These are phyloP conservation scores for Lactarius tabidus DNA, from an alignment of 768 basidiomycete species.

Conservation along the genomic window DNA sequence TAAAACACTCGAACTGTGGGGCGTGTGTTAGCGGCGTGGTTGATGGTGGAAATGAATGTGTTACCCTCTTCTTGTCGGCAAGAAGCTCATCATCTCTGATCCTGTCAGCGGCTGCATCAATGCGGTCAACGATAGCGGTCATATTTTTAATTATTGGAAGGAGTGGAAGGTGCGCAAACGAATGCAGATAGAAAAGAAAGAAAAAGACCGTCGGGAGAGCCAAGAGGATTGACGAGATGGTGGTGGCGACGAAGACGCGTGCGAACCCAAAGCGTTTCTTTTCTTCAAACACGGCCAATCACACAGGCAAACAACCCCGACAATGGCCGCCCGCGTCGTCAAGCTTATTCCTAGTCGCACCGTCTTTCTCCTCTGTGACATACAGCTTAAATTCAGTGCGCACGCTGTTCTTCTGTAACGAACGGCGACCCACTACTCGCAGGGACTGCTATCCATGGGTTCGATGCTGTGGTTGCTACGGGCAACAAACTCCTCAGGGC, in stretches of 20 bases:
- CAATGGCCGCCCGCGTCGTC: constrained; percentile 27
- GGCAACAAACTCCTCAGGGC: constrained; percentile 73
- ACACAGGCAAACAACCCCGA: constrained; percentile 31
- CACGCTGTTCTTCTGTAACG: not conserved
- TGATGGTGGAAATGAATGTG: constrained; percentile 4
- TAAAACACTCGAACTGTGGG: constrained; percentile 67
- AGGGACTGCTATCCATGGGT: constrained; percentile 60
- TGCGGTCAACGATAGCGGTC: constrained; percentile 39
- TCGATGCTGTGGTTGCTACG: constrained; percentile 63
- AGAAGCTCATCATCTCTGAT: constrained; percentile 34
- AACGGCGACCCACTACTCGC: not conserved
- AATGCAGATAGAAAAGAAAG: constrained; percentile 35
- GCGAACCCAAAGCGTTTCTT: constrained; percentile 16
- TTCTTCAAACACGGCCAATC: constrained; percentile 21
- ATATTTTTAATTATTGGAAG: constrained; percentile 31
- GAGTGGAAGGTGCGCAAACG: constrained; percentile 35
- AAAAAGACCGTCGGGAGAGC: constrained; percentile 33
- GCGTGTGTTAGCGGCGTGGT: not conserved
- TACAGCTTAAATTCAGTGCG: constrained; percentile 74
- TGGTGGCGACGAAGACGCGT: constrained; percentile 31
- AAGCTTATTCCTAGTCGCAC: constrained; percentile 40
- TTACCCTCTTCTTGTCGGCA: constrained; percentile 44
- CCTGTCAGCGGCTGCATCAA: constrained; percentile 30
- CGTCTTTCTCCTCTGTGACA: constrained; percentile 78
- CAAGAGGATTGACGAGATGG: constrained; percentile 26